These are phyloP conservation scores for Aulographum hederae DNA, from an alignment of 2,329 filamentous ascomycete genomes.

Conservation along the genomic window DNA sequence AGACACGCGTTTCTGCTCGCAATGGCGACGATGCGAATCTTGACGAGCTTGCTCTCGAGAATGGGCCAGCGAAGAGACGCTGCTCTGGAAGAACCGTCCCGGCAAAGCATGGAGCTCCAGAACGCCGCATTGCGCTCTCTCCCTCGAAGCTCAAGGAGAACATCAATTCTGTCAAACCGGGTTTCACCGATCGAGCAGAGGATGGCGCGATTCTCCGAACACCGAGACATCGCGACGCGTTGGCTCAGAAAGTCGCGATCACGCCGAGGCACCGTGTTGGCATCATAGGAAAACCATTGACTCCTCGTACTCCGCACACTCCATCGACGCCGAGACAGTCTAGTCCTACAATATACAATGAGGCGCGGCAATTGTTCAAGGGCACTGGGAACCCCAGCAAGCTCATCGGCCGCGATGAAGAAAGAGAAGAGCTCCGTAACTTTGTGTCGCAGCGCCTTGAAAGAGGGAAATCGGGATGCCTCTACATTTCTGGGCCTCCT, in stretches of 20 bases:
- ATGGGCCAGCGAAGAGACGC: constrained; percentile 15
- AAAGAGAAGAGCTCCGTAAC: constrained; percentile 43
- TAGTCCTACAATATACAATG: constrained; percentile 63
- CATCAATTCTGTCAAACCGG: constrained; percentile 27
- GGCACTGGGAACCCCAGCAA: constrained; percentile 57
- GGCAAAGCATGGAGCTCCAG: constrained; percentile 28
- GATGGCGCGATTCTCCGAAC: constrained; percentile 28
- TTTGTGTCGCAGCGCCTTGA: constrained; percentile 52
- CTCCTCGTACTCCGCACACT: constrained; percentile 62
- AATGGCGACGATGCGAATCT: constrained; percentile 26
- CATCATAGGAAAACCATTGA: constrained; percentile 55
- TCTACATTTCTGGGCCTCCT: constrained; percentile 89
- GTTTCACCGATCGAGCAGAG: constrained; percentile 28
- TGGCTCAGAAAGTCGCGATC: constrained; percentile 47
- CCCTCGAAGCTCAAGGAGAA: constrained; percentile 28
- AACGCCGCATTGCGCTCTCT: constrained; percentile 23
- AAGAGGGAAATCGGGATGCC: constrained; percentile 51
- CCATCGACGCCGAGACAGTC: constrained; percentile 47
- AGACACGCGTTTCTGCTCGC: constrained; percentile 12
- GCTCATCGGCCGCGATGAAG: constrained; percentile 58
- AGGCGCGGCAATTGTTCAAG: constrained; percentile 73
- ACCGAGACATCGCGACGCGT: constrained; percentile 61
- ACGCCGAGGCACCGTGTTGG: constrained; percentile 76
- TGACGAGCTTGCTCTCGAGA: constrained; percentile 19
- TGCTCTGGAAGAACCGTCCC: constrained; percentile 18